phyloP scores from a whole-genome alignment of 805 yeast species.

The Candida easanensis region DNA sequence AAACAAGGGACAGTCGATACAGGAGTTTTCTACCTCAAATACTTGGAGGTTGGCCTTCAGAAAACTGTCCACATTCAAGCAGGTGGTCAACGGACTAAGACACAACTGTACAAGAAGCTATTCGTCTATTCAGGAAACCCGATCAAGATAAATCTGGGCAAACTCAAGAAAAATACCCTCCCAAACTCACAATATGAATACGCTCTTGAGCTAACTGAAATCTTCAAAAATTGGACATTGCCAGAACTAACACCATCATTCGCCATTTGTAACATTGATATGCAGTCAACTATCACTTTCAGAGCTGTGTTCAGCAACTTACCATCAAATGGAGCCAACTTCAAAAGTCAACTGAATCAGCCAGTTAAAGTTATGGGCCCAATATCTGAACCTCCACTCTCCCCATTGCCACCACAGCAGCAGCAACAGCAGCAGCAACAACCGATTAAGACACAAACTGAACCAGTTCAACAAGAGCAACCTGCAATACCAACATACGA shows the following conservation, averaged over 20 bases:
- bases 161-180: not conserved
- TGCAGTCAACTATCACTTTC: not conserved
- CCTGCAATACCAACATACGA: not conserved
- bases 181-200: not conserved
- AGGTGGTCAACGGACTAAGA: not conserved
- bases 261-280: not conserved
- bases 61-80: not conserved
- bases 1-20: constrained; percentile 2
- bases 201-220: not conserved
- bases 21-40: constrained; percentile 1
- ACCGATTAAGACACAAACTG: too few species aligned
- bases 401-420: too few species aligned
- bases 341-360: not conserved
- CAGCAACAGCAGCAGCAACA: too few species aligned
- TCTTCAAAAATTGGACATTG: not conserved
- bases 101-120: not conserved
- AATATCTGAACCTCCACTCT: not conserved
- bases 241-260: not conserved
- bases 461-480: not conserved
- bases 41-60: constrained; percentile 1
- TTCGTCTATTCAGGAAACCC: not conserved
- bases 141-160: not conserved
- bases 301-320: not conserved
- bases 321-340: not conserved
- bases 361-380: not conserved